Conservation (phyloP, 2,329 filamentous ascomycete species). For the Aureobasidium sp. region DNA sequence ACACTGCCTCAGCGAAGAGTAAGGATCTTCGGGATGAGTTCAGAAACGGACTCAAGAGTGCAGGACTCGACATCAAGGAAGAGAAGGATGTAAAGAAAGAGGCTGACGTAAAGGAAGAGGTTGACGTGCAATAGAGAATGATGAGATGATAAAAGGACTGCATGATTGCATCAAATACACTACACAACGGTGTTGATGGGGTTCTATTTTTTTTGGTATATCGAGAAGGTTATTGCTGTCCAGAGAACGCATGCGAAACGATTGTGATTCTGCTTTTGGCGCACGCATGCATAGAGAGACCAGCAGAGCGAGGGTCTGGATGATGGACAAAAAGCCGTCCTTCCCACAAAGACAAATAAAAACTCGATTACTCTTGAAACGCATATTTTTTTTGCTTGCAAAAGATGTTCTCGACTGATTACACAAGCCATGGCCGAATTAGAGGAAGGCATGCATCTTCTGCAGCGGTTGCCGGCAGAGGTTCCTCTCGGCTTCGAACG, state of each 20-base stretch:
- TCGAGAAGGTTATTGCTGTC: background rate
- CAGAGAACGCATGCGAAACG: background rate
- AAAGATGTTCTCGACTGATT: background rate
- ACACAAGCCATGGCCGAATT: too few species aligned
- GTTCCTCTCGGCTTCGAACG: background rate
- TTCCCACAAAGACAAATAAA: too few species aligned
- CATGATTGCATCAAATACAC: background rate
- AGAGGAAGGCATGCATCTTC: too few species aligned
- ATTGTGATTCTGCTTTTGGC: background rate
- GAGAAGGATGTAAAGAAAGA: background rate
- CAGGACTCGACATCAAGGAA: constrained; percentile 32
- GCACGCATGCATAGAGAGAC: background rate
- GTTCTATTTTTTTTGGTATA: background rate
- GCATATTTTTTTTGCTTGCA: background rate
- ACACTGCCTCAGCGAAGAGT: background rate
- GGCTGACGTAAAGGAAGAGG: background rate
- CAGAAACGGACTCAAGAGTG: constrained; percentile 34
- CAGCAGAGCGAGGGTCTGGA: background rate
- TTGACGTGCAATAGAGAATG: background rate
- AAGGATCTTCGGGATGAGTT: constrained; percentile 37
- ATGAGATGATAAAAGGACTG: background rate
- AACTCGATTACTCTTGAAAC: too few species aligned
- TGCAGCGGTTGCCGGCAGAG: background rate
- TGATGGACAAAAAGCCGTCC: background rate
- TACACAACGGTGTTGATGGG: background rate